These are phyloP conservation scores for Coniochaeta pulveracea DNA, from an alignment of 2,329 filamentous ascomycete genomes.

Conservation along the genomic window DNA sequence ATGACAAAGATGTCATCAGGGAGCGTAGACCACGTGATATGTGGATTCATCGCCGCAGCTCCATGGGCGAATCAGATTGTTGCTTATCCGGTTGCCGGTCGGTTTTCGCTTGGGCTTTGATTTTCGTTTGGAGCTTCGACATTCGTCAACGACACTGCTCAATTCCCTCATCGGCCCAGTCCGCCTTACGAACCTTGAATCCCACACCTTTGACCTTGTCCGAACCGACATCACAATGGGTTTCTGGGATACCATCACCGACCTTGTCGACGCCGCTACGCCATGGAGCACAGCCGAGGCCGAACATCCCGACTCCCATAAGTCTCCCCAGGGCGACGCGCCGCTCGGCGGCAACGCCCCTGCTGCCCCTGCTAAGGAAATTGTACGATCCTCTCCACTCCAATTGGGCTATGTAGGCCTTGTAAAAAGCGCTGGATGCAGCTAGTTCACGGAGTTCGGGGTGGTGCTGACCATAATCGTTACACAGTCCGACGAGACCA, in stretches of 20 bases:
- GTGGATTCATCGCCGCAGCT: slow-evolving; percentile 5
- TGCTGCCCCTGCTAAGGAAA: too few relatives aligned
- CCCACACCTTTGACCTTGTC: slow-evolving; percentile 19
- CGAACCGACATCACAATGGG: slow-evolving; percentile 43
- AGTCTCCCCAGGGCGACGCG: too few relatives aligned
- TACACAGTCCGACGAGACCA: slow-evolving; percentile 3
- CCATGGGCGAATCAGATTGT: slow-evolving; percentile 12
- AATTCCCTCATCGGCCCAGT: slow-evolving; percentile 5
- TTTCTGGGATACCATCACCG: slow-evolving; percentile 54
- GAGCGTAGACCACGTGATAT: slow-evolving; percentile 2
- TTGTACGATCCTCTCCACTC: too few relatives aligned
- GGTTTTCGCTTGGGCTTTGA: slow-evolving; percentile 4
- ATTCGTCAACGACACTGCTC: slow-evolving; percentile 1
- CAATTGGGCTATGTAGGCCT: too few relatives aligned
- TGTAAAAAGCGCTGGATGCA: slow-evolving; percentile 1
- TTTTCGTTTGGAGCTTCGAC: slow-evolving; percentile 5
- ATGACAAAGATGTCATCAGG: too few relatives aligned
- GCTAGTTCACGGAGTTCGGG: slow-evolving; percentile 1
- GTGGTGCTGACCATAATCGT: not conserved
- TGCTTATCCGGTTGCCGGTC: slow-evolving; percentile 10
- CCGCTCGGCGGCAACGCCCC: too few relatives aligned
- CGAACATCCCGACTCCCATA: slow-evolving; percentile 45
- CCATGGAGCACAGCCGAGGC: slow-evolving; percentile 55
- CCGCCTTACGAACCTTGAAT: slow-evolving; percentile 14
- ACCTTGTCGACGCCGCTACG: slow-evolving; percentile 53